phyloP scores from a whole-genome alignment of 1,284 basidiomycete species.

The Cutaneotrichosporon cutaneum region DNA sequence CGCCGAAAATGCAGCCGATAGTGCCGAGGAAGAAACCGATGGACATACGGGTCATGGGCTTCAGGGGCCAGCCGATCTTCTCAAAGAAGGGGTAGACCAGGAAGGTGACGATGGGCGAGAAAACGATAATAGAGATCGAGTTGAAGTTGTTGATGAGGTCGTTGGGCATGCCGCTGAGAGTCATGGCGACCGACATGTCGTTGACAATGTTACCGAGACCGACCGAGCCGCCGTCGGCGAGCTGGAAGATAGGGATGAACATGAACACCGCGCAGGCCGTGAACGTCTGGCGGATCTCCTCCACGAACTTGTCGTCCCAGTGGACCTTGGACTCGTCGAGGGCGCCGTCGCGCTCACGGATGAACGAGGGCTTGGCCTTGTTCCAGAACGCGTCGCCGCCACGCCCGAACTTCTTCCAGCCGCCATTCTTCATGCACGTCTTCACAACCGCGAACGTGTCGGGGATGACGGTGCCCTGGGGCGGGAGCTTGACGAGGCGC shows the following conservation, averaged over 20 bases:
- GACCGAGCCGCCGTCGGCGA: slow-evolving; percentile 42
- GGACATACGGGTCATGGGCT: slow-evolving; percentile 42
- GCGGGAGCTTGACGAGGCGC: slow-evolving; percentile 49
- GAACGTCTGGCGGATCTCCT: slow-evolving; percentile 55
- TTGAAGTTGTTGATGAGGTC: slow-evolving; percentile 57
- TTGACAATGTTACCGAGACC: slow-evolving; percentile 43
- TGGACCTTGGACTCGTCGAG: slow-evolving; percentile 48
- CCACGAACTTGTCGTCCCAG: slow-evolving; percentile 57
- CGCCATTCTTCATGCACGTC: slow-evolving; percentile 32
- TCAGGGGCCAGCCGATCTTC: slow-evolving; percentile 45
- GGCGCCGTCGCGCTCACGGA: slow-evolving; percentile 35
- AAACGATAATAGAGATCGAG: slow-evolving; percentile 54
- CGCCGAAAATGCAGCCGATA: slow-evolving; percentile 10
- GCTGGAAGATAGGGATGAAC: slow-evolving; percentile 55
- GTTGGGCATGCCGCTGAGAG: slow-evolving; percentile 55
- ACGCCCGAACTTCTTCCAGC: slow-evolving; percentile 13
- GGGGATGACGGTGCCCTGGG: slow-evolving; percentile 55
- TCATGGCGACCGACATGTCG: slow-evolving; percentile 54
- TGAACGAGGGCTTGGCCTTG: slow-evolving; percentile 52
- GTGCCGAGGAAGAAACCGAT: slow-evolving; percentile 36
- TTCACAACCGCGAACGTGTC: slow-evolving; percentile 52
- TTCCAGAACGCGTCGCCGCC: slow-evolving; percentile 54
- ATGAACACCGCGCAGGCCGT: slow-evolving; percentile 56
- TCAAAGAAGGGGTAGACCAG: slow-evolving; percentile 54
- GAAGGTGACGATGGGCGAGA: slow-evolving; percentile 55